phyloP scores from a whole-genome alignment of 305 asterid species.

The Fraxinus dipetala region DNA sequence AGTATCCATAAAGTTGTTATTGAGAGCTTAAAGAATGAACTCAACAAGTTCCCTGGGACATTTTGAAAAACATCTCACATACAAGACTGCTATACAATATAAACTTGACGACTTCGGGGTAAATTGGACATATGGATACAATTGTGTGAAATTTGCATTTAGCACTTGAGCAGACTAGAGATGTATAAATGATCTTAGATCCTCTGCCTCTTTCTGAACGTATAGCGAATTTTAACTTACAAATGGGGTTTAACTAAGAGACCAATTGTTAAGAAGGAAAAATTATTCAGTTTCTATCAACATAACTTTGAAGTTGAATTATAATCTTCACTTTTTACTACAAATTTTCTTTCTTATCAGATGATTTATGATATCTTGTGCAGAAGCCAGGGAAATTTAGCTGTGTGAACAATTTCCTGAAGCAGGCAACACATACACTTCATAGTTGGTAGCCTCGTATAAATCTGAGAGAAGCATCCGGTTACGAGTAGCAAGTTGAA shows the following conservation, averaged over 20 bases:
- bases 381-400: background rate
- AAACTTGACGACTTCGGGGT: background rate
- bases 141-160: background rate
- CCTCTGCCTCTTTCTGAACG: background rate
- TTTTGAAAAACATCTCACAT: background rate
- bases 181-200: background rate
- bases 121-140: background rate
- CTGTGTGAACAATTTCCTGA: background rate
- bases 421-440: background rate
- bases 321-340: background rate
- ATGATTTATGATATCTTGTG: background rate
- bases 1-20: background rate
- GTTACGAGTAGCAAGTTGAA: background rate
- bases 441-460: background rate
- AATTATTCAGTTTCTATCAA: background rate
- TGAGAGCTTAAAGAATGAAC: background rate
- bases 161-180: background rate
- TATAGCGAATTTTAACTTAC: background rate
- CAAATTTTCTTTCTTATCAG: background rate
- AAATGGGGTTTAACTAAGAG: background rate
- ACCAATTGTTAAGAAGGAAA: background rate
- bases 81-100: background rate
- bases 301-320: background rate
- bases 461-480: background rate
- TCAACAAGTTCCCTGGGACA: background rate